These are phyloP conservation scores for Exophiala bonariae DNA, from an alignment of 2,329 filamentous ascomycete species.

Conservation along the genomic window DNA sequence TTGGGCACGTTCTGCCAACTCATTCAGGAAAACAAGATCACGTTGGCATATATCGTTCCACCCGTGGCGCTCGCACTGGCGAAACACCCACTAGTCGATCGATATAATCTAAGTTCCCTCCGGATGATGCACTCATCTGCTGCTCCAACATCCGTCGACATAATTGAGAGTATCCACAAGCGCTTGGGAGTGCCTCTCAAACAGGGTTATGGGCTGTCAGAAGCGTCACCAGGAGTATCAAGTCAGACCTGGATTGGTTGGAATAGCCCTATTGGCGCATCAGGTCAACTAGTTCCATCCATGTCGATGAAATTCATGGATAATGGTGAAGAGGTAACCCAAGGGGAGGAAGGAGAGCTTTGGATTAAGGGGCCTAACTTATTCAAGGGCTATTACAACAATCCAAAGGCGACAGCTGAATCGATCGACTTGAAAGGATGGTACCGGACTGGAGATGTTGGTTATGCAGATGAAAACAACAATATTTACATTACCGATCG, in stretches of 20 bases:
- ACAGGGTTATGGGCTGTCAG: constrained; percentile 83
- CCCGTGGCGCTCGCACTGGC: constrained; percentile 76
- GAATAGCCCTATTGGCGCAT: constrained; percentile 69
- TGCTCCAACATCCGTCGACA: constrained; percentile 75
- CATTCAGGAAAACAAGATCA: constrained; percentile 72
- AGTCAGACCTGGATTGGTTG: constrained; percentile 73
- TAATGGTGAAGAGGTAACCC: constrained; percentile 54
- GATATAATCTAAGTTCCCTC: constrained; percentile 77
- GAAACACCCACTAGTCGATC: constrained; percentile 73
- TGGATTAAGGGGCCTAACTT: constrained; percentile 63
- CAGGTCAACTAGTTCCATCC: constrained; percentile 68
- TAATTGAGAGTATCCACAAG: constrained; percentile 72
- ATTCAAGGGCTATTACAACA: constrained; percentile 55
- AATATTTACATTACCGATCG: constrained; percentile 90
- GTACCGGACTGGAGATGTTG: constrained; percentile 87
- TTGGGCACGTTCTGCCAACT: constrained; percentile 73
- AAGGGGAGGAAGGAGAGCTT: constrained; percentile 66
- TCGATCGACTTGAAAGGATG: constrained; percentile 66
- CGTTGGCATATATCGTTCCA: constrained; percentile 77
- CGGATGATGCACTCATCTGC: constrained; percentile 85
- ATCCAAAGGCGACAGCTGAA: constrained; percentile 49
- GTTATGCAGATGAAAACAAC: constrained; percentile 70
- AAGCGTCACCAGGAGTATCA: constrained; percentile 68
- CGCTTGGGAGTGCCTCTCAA: constrained; percentile 77
- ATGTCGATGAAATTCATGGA: constrained; percentile 66